These are phyloP conservation scores for Austroboletus niveus DNA, from an alignment of 1,284 basidiomycete species.

Conservation along the genomic window DNA sequence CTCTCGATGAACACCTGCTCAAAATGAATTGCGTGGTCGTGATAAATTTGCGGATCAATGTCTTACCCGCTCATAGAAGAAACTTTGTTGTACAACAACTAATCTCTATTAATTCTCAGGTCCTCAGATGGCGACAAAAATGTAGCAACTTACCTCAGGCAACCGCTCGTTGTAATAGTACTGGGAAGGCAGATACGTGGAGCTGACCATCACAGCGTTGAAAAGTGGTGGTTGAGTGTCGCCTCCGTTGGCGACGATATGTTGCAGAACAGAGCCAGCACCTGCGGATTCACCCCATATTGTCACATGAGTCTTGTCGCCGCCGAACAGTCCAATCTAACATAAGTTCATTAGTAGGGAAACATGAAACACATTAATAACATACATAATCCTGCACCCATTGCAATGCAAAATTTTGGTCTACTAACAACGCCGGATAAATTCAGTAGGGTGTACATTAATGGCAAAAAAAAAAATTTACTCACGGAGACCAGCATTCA, in stretches of 20 bases:
- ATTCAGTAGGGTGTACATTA: not conserved
- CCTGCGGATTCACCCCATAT: slow-evolving; percentile 32
- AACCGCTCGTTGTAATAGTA: slow-evolving; percentile 27
- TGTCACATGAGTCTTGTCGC: slow-evolving; percentile 26
- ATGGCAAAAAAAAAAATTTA: not conserved
- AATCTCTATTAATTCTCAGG: not conserved
- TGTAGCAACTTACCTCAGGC: slow-evolving; percentile 6
- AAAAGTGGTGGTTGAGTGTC: slow-evolving; percentile 21
- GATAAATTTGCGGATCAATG: not conserved
- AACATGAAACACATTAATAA: not conserved
- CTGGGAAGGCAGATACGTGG: slow-evolving; percentile 25
- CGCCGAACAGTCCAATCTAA: slow-evolving; percentile 30
- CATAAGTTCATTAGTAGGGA: not conserved
- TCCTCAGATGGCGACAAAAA: not conserved
- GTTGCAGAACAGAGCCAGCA: slow-evolving; percentile 19
- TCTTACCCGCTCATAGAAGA: slow-evolving; percentile 14
- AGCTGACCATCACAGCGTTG: slow-evolving; percentile 27
- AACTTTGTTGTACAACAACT: slow-evolving; percentile 23
- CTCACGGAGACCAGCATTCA: slow-evolving; percentile 35
- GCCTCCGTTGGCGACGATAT: slow-evolving; percentile 17
- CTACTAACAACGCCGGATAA: slow-evolving; percentile 11
- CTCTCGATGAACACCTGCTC: slow-evolving; percentile 23
- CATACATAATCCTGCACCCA: slow-evolving; percentile 33
- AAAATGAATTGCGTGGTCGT: not conserved
- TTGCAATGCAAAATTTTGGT: slow-evolving; percentile 30